Evolutionary conservation across 108 stramenopile species (phyloP), one percentile per base, ranked within the genome.

Genomic region (Nitzschia sp.): DNA sequence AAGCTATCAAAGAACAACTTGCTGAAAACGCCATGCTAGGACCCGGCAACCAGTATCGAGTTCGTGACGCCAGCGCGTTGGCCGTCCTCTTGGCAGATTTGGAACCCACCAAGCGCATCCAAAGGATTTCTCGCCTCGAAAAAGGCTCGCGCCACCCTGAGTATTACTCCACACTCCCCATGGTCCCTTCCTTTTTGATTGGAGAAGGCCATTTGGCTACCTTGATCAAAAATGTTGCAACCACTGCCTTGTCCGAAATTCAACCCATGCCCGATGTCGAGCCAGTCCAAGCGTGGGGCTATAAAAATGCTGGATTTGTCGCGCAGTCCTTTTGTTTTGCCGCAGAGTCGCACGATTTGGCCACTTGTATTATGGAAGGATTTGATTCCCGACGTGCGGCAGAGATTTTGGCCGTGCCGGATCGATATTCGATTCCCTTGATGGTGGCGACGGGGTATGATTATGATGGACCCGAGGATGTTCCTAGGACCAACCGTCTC

Each of bases 311-410:
- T 0, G 73, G 80, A 0, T 66, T 92, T 2, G 38, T 82, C 63
- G 81, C 84, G 0, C 82, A 81, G 61, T 66, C 82, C 40, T 86
- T 78, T 56, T 73, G 83, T 10, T 66, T 84, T 59, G 84, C 91
- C 1, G 88, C 88, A 9, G 80, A 84, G 8, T 68, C 73, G 12
- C 85, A 92, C 62, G 85, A 84, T 51, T 69, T 89, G 22, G 81
- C 77, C 12, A 89, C 91, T 10, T 82, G 81, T 44, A 82, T 87
- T 38, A 92, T 89, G 91, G 88, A 92, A 74, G 91, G 91, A 51
- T 89, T 70, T 73, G 91, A 92, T 76, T 59, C 74, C 5, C 63
- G 85, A 38, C 63, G 83, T 65, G 75, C 67, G 11, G 80, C 73
- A 72, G 88, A 92, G 71, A 61, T 89, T 17, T 63, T 89, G 34